phyloP scores from a whole-genome alignment of 805 yeast genomes.

The Yarrowia sp. region DNA sequence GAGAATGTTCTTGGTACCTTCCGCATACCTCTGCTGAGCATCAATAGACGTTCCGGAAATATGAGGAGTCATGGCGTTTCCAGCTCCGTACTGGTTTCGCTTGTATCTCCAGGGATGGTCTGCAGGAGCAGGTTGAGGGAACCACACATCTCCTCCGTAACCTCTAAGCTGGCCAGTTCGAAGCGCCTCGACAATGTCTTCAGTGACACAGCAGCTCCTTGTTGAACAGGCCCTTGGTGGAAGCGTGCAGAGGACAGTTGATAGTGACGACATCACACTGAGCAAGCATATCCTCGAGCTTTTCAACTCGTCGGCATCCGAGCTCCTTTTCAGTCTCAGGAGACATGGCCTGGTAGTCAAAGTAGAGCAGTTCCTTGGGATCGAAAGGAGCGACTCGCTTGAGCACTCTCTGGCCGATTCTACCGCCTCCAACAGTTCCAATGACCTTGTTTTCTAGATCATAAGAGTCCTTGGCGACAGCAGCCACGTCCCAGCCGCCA shows the following conservation, averaged over 20 bases:
- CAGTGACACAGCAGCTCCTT: constrained; percentile 50
- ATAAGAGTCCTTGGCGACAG: constrained; percentile 66
- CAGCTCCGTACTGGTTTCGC: constrained; percentile 63
- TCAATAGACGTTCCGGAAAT: constrained; percentile 76
- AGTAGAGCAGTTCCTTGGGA: constrained; percentile 70
- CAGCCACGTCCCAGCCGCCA: constrained; percentile 77
- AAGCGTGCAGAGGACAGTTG: constrained; percentile 53
- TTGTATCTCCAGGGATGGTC: constrained; percentile 75
- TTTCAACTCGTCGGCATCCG: constrained; percentile 35
- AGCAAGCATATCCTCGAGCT: constrained; percentile 41
- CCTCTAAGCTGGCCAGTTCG: constrained; percentile 51
- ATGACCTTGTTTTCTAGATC: constrained; percentile 74
- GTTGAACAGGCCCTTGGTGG: constrained; percentile 52
- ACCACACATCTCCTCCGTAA: constrained; percentile 66
- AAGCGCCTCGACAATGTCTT: constrained; percentile 47
- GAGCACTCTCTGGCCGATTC: constrained; percentile 74
- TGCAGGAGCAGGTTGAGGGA: constrained; percentile 77
- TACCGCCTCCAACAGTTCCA: constrained; percentile 80
- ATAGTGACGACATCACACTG: constrained; percentile 53
- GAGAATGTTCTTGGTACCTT: constrained; percentile 65
- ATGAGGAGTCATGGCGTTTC: constrained; percentile 85
- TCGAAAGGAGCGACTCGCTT: constrained; percentile 70
- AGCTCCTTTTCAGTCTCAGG: constrained; percentile 25
- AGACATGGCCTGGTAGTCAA: constrained; percentile 69
- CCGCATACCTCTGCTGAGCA: constrained; percentile 72